Base-by-base conservation (phyloP, 352 stramenopile species). In the Blastocystis sp. region DNA sequence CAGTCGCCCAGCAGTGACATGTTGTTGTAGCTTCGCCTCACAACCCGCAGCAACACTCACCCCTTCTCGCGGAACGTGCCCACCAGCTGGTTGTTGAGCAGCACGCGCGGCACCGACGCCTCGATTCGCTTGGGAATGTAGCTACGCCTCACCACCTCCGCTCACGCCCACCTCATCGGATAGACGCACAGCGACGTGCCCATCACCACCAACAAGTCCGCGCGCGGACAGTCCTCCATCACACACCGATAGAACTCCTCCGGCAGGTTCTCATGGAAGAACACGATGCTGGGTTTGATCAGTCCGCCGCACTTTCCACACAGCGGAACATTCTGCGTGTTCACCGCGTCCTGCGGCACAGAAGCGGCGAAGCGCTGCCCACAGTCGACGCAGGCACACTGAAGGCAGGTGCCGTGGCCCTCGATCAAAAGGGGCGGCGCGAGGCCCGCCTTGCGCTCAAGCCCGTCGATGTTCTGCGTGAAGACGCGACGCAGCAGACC, bases 401-500 rank as follows among this genome's bases (percentile, higher is more conserved):
- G 17, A 4, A 14, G 40, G 94, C 96, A 87, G 89, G 93, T 1
- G 43, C 77, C 77, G 40, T 87, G 77, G 9, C 77, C 77, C 40
- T 77, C 65, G 28, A 77, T 45, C 7, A 74, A 21, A 0, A 78
- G 2, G 40, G 77, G 65, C 19, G 56, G 77, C 34, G 23, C 21
- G 10, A 87, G 34, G 10, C 77, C 77, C 14, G 77, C 62, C 17
- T 69, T 48, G 23, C 62, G 65, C 21, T 87, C 77, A 5, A 87
- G 48, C 41, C 94, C 95, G 89, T 99, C 97, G 89, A 99, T 98
- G 90, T 99, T 99, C 89, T 98, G 95, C 43, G 95, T 98, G 89
- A 97, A 98, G 45, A 96, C 91, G 7, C 95, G 92, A 77, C 97
- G 89, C 40, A 98, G 90, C 81, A 97, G 95, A 17, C 93, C 91